phyloP scores from a whole-genome alignment of 306 rosid genomes.

The Notholithocarpus densiflorus region DNA sequence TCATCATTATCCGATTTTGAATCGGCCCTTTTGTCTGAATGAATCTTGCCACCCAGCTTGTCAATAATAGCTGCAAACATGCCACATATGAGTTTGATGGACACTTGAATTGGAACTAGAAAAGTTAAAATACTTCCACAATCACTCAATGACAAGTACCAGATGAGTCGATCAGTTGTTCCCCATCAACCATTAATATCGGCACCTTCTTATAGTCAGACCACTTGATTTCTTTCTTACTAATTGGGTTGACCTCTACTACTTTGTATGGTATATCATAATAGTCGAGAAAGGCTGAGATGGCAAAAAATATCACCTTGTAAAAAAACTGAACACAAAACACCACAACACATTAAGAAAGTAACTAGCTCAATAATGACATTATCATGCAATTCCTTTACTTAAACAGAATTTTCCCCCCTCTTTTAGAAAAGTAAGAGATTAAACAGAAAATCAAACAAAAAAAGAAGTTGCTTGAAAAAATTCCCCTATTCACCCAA shows the following conservation, averaged over 20 bases:
- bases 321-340: constrained; percentile 18
- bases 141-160: constrained; percentile 39
- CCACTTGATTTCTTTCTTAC: constrained; percentile 97
- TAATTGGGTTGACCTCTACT: constrained; percentile 93
- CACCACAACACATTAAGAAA: neutral
- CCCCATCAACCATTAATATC: constrained; percentile 85
- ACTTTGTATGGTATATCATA: constrained; percentile 80
- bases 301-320: constrained; percentile 19
- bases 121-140: constrained; percentile 3
- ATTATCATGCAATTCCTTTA: neutral
- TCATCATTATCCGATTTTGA: constrained; percentile 59
- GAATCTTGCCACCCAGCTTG: constrained; percentile 49
- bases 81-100: constrained; percentile 2
- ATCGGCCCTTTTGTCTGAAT: constrained; percentile 30
- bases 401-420: neutral
- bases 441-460: neutral
- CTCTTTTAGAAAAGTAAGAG: too few relatives aligned
- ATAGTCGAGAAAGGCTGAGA: constrained; percentile 90
- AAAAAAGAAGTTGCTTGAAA: neutral
- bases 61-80: constrained; percentile 71
- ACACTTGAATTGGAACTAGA: neutral
- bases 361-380: neutral
- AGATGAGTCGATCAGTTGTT: constrained; percentile 92
- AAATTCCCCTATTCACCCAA: neutral
- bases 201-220: constrained; percentile 97